phyloP scores from a whole-genome alignment of 2,329 filamentous ascomycete species.

The Diaporthe sp. region DNA sequence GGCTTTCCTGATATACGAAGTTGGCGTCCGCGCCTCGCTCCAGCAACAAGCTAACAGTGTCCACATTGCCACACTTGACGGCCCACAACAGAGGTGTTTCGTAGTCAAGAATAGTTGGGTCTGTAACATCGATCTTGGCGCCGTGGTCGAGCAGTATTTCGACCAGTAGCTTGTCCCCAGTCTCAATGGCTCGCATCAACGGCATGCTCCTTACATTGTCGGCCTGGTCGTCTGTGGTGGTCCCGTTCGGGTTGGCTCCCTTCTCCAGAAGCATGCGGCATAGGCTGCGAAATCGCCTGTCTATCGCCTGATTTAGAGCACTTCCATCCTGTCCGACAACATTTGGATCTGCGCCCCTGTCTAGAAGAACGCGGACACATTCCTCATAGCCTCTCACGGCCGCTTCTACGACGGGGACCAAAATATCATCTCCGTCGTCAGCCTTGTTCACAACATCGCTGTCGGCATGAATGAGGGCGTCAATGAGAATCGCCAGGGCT shows the following conservation, averaged over 20 bases:
- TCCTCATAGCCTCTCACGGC: not conserved
- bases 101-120: not conserved
- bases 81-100: not conserved
- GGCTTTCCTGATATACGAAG: not conserved
- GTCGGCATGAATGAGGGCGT: no score
- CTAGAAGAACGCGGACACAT: not conserved
- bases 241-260: not conserved
- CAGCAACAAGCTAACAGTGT: not conserved
- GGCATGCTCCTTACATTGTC: no score
- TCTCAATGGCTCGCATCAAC: not conserved
- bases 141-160: not conserved
- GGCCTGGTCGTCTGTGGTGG: not conserved
- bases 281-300: not conserved
- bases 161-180: not conserved
- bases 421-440: no score
- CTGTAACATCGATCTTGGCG: not conserved
- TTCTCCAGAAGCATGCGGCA: slow-evolving; percentile 1
- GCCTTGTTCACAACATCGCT: no score
- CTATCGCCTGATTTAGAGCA: not conserved
- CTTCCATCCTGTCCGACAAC: not conserved
- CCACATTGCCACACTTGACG: not conserved
- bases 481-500: no score
- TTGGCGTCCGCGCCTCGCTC: not conserved
- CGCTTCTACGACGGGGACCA: no score
- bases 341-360: not conserved